Percentiles rank a stretch among this genome's conserved stretches.
These are phyloP conservation scores for Carex scoparia DNA, from an alignment of 176 grass and related monocot species.

Conservation along the genomic window DNA sequence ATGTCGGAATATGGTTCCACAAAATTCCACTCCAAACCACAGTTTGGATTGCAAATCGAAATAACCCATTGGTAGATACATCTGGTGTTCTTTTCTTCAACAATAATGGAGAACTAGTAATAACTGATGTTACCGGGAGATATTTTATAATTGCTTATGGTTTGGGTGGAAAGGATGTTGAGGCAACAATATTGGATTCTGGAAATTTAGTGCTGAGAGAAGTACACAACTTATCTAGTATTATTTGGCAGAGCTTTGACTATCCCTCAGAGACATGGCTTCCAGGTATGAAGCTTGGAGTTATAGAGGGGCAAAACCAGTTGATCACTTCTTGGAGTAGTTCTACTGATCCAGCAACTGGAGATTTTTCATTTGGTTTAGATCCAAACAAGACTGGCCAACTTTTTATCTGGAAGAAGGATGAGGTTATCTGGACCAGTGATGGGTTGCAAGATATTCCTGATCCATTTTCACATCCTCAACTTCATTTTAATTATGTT, in stretches of 20 bases:
- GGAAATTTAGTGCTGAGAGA: conserved; percentile 22
- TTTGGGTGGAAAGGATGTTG: neutral
- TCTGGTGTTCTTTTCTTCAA: conserved; percentile 42
- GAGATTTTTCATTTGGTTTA: conserved; percentile 30
- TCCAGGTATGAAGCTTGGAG: conserved; percentile 17
- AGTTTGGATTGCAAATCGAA: too few species aligned
- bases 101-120: conserved; percentile 29
- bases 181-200: conserved; percentile 20
- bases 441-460: neutral
- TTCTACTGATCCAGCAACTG: conserved; percentile 15
- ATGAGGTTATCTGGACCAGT: conserved; percentile 1
- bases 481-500: too few species aligned
- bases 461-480: too few species aligned
- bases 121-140: conserved; percentile 30
- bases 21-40: too few species aligned
- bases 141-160: conserved; percentile 13
- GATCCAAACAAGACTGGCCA: conserved; percentile 17
- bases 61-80: conserved; percentile 9
- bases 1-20: too few species aligned
- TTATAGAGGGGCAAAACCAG: neutral
- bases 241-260: conserved; percentile 33
- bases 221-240: neutral
- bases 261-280: conserved; percentile 25
- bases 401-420: conserved; percentile 20
- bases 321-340: conserved; percentile 27